Base-by-base conservation (phyloP, 208 protist species). In the Acanthamoeba sp. region DNA sequence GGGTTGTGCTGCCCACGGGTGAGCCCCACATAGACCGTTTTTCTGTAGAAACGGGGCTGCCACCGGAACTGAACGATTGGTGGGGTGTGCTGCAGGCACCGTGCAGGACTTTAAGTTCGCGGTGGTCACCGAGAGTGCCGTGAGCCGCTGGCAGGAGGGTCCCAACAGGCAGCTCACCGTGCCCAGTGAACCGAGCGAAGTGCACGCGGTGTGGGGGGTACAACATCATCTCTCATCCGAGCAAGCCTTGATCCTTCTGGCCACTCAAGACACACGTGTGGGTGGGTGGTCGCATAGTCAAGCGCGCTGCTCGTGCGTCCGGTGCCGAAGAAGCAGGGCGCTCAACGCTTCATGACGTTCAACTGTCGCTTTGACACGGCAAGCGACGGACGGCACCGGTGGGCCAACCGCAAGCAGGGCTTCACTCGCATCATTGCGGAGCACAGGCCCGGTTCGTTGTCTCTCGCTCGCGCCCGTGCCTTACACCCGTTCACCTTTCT, bases 351-450 rank as follows among this genome's bases (percentile, higher is more conserved):
- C 40, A 52, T 84, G 73, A 55, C 73, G 12, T 84, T 84, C 73
- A 84, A 84, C 10, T 84, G 73, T 24, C 73, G 73, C 73, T 84
- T 55, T 84, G 73, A 84, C 40, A 84, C 73, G 22, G 5, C 73
- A 4, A 6, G 12, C 4, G 73, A 84, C 29, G 38, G 38, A 18
- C 73, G 22, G 5, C 34, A 84, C 42, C 73, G 38, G 4, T 84
- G 73, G 73, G 22, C 73, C 27, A 45, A 84, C 29, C 73, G 73
- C n/a, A 84, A 52, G 38, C 18, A 45, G 7, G 73, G 73, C 9
- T 84, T 34, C 73, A 52, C 52, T 10, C 34, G 40, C 10, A 24
- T 4, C n/a, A 42, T 84, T 38, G 73, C 38, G 16, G 27, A 45
- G 22, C 73, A 84, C 6, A 10, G 12, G 22, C 73, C 73, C 12